These are phyloP conservation scores for Pseudocercospora crystallina DNA, from an alignment of 2,329 filamentous ascomycete species.

Conservation along the genomic window DNA sequence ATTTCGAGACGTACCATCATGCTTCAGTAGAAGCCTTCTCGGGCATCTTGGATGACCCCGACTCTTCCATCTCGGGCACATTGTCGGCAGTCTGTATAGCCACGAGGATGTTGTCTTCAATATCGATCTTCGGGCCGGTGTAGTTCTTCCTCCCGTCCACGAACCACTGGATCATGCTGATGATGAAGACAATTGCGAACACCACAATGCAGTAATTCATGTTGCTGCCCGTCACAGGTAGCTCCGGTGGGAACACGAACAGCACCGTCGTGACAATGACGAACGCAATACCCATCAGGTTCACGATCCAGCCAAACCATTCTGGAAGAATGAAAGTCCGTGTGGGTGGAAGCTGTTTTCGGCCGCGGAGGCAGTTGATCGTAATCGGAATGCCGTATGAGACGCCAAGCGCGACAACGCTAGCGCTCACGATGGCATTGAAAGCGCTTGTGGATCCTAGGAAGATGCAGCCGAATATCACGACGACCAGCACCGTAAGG, in stretches of 20 bases:
- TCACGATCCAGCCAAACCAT: constrained; percentile 60
- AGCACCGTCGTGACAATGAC: constrained; percentile 70
- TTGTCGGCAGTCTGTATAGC: constrained; percentile 24
- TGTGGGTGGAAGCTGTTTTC: constrained; percentile 60
- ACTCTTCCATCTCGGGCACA: constrained; percentile 11
- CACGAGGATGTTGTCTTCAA: constrained; percentile 31
- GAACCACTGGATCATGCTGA: constrained; percentile 60
- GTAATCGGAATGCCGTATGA: constrained; percentile 73
- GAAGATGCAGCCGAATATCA: constrained; percentile 39
- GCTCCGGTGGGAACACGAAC: constrained; percentile 70
- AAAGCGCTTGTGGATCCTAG: constrained; percentile 39
- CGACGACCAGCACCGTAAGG: constrained; percentile 33
- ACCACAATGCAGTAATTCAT: constrained; percentile 66
- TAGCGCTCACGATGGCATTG: constrained; percentile 44
- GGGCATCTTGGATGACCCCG: constrained; percentile 8
- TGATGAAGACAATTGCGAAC: constrained; percentile 58
- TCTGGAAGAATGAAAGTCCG: constrained; percentile 58
- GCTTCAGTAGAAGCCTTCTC: constrained; percentile 11
- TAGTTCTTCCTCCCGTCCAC: constrained; percentile 63
- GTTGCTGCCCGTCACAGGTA: constrained; percentile 63
- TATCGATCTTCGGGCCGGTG: constrained; percentile 46
- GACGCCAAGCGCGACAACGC: constrained; percentile 69
- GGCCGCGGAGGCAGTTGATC: constrained; percentile 67
- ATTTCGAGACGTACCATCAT: constrained; percentile 18
- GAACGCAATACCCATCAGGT: constrained; percentile 62